phyloP scores from a whole-genome alignment of 139 green algal species.

The Eudorina sp. region DNA sequence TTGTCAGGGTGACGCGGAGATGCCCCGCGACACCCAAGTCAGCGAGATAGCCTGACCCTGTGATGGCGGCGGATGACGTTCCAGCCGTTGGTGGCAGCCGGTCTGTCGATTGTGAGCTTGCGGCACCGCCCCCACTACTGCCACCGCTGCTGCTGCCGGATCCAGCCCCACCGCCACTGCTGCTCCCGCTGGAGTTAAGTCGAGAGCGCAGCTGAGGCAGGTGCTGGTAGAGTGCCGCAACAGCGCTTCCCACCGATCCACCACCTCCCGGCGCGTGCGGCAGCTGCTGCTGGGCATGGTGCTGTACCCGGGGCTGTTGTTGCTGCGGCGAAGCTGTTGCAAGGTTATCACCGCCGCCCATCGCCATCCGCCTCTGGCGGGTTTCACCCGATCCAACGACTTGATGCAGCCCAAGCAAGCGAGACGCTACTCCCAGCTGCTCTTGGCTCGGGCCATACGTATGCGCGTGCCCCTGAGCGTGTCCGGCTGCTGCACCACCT shows the following conservation, averaged over 20 bases:
- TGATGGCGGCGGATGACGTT: neutral
- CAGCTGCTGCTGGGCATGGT: conserved; percentile 4
- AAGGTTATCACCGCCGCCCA: conserved; percentile 6
- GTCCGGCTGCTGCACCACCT: neutral
- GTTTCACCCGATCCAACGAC: neutral
- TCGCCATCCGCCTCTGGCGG: conserved; percentile 19
- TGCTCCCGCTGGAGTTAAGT: neutral
- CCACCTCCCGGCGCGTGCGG: too few relatives aligned
- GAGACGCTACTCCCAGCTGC: neutral
- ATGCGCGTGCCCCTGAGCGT: neutral
- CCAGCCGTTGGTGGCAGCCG: neutral
- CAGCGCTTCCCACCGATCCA: neutral
- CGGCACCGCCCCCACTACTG: neutral
- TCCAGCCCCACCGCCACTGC: neutral
- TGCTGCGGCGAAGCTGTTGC: neutral
- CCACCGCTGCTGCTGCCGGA: conserved; percentile 2
- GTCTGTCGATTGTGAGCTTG: neutral
- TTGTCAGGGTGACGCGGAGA: neutral
- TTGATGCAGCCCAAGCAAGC: neutral
- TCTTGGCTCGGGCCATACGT: neutral
- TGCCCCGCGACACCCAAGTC: conserved; percentile 16
- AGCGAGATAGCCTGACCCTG: neutral
- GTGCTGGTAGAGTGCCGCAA: neutral
- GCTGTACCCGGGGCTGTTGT: neutral
- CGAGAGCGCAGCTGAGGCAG: neutral